Base-by-base conservation (phyloP, 345 rosid genomes). In the Physaria fendleri region DNA sequence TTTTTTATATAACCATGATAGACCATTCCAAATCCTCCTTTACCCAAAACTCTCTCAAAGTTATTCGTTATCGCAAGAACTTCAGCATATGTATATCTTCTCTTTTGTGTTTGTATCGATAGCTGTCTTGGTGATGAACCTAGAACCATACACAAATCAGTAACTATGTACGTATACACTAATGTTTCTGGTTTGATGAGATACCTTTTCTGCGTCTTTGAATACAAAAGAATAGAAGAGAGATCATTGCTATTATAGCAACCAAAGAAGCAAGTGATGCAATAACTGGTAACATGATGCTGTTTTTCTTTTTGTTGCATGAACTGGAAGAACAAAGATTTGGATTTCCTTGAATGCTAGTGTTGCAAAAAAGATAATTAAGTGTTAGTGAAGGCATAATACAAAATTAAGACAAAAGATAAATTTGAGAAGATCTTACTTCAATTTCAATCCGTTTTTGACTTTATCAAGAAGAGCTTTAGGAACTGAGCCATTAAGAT, bases 401-500 rank as follows among this genome's bases (percentile, higher is more conserved):
- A 22, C 27, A 22, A 57, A 57, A 38, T 0, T 47, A 27, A 37
- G 40, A 10, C 20, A 42, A 39, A 39, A 16, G 8, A 15, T 38
- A 38, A 8, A n/a, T n/a, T 39, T 39, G 22, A 17, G 41, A 51
- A 33, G 42, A 25, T 59, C 53, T 59, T 68, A 59, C 72, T 59
- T 34, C 41, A 68, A 42, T 14, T 15, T 43, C 47, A 68, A 7
- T 1, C 72, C 72, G 2, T 24, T n/a, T 8, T 68, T 68, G 12
- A 51, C 21, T 51, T 43, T 59, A 27, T 51, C 61, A 11, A 51
- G 55, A 43, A 68, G 66, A n/a, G 66, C 48, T 51, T 42, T 38
- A 9, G 90, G 86, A 46, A 83, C 27, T 14, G 79, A 44, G 39
- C 86, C 86, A n/a, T 59, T 55, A 17, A 77, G 78, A 40, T 54